Percentiles rank a stretch among this genome's conserved stretches.
phyloP scores from a whole-genome alignment of 371 early-diverging fungal genomes.

The Chytridium lagenaria region DNA sequence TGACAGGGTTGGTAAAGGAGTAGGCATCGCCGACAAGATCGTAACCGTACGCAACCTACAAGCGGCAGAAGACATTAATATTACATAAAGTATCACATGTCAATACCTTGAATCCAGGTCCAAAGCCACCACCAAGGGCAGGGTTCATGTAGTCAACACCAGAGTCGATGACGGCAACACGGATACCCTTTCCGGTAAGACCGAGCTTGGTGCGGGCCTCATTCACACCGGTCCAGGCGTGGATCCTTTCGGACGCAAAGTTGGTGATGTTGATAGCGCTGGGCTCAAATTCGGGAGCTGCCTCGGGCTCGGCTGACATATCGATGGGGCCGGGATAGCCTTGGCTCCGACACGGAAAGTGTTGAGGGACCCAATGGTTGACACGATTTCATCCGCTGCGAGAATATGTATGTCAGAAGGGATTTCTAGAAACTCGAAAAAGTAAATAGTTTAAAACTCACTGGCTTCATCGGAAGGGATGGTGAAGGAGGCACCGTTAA shows the following conservation, averaged over 20 bases:
- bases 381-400: not conserved
- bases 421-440: too few species aligned
- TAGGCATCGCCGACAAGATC: slow-evolving; percentile 22
- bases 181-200: slow-evolving; percentile 45
- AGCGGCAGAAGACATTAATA: too few species aligned
- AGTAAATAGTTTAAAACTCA: not conserved
- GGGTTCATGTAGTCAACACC: slow-evolving; percentile 74
- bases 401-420: too few species aligned
- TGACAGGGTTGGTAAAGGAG: slow-evolving; percentile 1
- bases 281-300: not conserved
- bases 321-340: not conserved
- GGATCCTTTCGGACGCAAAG: not conserved
- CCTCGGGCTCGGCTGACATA: too few species aligned
- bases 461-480: slow-evolving; percentile 3
- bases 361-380: not conserved
- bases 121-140: slow-evolving; percentile 63
- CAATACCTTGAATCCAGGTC: slow-evolving; percentile 18
- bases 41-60: slow-evolving; percentile 16
- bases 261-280: not conserved
- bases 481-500: not conserved
- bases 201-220: slow-evolving; percentile 31
- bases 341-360: not conserved
- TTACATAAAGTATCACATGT: too few species aligned
- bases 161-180: slow-evolving; percentile 61
- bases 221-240: slow-evolving; percentile 33